phyloP scores from a whole-genome alignment of 768 basidiomycete genomes.

The Lepiota brunneoincarnata region DNA sequence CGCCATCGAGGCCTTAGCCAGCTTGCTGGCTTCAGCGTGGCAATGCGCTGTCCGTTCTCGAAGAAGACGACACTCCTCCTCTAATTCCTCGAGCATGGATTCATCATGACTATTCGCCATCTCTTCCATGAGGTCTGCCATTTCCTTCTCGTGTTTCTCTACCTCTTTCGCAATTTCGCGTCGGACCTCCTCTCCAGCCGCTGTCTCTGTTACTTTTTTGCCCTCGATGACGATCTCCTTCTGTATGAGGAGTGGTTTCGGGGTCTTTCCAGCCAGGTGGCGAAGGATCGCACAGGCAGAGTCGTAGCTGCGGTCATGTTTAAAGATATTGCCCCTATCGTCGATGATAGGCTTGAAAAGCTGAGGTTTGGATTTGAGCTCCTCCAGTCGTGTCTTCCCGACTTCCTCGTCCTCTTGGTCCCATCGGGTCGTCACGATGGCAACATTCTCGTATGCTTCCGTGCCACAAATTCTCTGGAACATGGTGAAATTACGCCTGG shows the following conservation, averaged over 20 bases:
- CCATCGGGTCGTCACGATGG: conserved; percentile 48
- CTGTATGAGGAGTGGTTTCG: conserved; percentile 18
- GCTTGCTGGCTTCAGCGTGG: no score
- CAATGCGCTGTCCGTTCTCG: neutral
- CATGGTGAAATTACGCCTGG: conserved; percentile 40
- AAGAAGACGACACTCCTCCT: conserved; percentile 3
- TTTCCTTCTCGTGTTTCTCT: conserved; percentile 9
- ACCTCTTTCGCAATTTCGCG: conserved; percentile 4
- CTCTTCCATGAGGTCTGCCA: conserved; percentile 7
- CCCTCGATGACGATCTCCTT: conserved; percentile 18
- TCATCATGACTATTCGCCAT: conserved; percentile 10
- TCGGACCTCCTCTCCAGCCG: conserved; percentile 9
- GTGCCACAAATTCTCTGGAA: conserved; percentile 45
- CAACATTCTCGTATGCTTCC: conserved; percentile 39
- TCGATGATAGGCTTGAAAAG: conserved; percentile 43
- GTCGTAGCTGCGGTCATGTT: conserved; percentile 23
- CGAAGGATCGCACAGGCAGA: conserved; percentile 32
- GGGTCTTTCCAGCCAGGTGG: conserved; percentile 21
- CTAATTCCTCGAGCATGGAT: conserved; percentile 4
- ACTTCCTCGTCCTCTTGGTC: conserved; percentile 28
- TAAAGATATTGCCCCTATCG: conserved; percentile 34
- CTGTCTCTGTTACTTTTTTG: conserved; percentile 9
- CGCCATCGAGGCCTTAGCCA: no score
- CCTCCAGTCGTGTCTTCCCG: conserved; percentile 27
- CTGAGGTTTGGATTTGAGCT: conserved; percentile 26